phyloP scores from a whole-genome alignment of 257 asterid genomes.

The Forsythia viridissima region DNA sequence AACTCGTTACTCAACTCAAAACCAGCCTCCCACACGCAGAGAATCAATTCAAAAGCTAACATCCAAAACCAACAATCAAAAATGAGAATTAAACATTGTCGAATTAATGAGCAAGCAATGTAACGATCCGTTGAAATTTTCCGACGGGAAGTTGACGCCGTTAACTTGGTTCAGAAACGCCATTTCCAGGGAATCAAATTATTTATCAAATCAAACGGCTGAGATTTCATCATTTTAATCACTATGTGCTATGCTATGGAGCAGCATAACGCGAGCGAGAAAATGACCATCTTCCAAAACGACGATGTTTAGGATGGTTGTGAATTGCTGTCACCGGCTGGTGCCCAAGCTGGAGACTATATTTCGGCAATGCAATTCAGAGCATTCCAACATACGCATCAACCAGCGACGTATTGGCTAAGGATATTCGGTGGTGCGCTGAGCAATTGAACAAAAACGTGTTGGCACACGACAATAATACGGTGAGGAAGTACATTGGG shows the following conservation, averaged over 20 bases:
- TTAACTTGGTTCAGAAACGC: too few relatives aligned
- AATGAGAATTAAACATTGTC: too few relatives aligned
- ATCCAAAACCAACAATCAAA: too few relatives aligned
- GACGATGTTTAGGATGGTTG: slow-evolving; percentile 95
- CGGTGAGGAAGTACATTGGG: slow-evolving; percentile 58
- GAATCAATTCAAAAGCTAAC: too few relatives aligned
- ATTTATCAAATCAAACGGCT: slow-evolving; percentile 33
- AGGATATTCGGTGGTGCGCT: slow-evolving; percentile 69
- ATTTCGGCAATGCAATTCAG: slow-evolving; percentile 85
- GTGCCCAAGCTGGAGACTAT: slow-evolving; percentile 71
- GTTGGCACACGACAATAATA: slow-evolving; percentile 62
- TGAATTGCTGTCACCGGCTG: too few relatives aligned
- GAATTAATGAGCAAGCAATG: too few relatives aligned
- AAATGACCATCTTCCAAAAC: slow-evolving; percentile 39
- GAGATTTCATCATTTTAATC: slow-evolving; percentile 89
- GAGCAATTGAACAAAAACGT: slow-evolving; percentile 66
- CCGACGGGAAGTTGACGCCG: too few relatives aligned
- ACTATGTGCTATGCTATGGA: slow-evolving; percentile 76
- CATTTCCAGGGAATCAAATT: too few relatives aligned
- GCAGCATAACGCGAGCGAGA: slow-evolving; percentile 84
- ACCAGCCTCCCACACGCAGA: too few relatives aligned
- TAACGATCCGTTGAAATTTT: too few relatives aligned
- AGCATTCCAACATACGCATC: slow-evolving; percentile 75
- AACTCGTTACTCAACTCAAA: too few relatives aligned
- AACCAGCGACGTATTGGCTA: slow-evolving; percentile 51